These are phyloP conservation scores for Copromyces sp. DNA, from an alignment of 495 filamentous ascomycete species.

Conservation along the genomic window DNA sequence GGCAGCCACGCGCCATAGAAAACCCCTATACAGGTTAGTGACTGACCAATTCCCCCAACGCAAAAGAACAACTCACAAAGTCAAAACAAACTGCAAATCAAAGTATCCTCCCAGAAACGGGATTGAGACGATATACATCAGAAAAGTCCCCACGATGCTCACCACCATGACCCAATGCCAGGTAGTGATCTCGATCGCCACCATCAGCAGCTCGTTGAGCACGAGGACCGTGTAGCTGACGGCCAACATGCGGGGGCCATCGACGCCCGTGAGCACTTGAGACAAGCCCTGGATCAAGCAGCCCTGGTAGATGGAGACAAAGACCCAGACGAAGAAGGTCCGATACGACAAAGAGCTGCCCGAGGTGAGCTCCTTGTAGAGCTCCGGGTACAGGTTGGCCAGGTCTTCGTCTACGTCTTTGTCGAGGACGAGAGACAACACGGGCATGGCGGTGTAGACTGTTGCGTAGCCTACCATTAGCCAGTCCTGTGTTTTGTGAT, in stretches of 20 bases:
- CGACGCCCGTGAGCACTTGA: conserved; percentile 71
- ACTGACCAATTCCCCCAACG: neutral
- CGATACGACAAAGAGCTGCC: conserved; percentile 79
- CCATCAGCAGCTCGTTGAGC: conserved; percentile 94
- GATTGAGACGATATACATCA: conserved; percentile 69
- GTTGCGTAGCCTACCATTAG: conserved; percentile 95
- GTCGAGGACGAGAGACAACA: conserved; percentile 94
- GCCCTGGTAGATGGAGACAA: conserved; percentile 91
- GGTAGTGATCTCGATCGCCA: conserved; percentile 88
- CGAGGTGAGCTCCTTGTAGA: conserved; percentile 89
- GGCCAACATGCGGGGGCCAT: conserved; percentile 66
- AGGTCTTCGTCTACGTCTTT: conserved; percentile 88
- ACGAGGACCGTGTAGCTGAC: conserved; percentile 89
- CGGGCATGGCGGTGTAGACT: conserved; percentile 87
- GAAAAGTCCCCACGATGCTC: conserved; percentile 66
- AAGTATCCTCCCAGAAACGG: conserved; percentile 88
- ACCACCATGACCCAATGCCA: conserved; percentile 95
- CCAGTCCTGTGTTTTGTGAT: conserved; percentile 54
- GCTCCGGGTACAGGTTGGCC: conserved; percentile 89
- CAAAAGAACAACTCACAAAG: conserved; percentile 33
- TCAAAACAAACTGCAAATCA: conserved; percentile 71
- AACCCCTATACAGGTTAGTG: conserved; percentile 44
- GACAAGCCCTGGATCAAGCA: conserved; percentile 85
- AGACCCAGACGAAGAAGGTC: conserved; percentile 96
- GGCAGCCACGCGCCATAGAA: conserved; percentile 78